A percentile compares a stretch with the other conserved stretches of the same genome.
Conservation (phyloP, 305 asterid genomes). For the Euphrasia arctica region DNA sequence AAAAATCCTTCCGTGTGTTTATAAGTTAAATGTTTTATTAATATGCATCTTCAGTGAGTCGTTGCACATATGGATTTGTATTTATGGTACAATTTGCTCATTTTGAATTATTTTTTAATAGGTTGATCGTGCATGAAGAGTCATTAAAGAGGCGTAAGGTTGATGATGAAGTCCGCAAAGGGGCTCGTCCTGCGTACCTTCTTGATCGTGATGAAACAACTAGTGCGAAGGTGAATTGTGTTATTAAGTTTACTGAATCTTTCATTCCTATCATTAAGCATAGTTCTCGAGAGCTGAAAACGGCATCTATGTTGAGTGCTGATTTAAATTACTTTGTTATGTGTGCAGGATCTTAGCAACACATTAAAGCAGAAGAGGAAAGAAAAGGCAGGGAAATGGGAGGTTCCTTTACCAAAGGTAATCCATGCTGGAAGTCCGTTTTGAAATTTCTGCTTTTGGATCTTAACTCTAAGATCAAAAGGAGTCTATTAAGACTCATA, state of each 20-base stretch:
- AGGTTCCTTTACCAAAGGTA: slow-evolving; percentile 98
- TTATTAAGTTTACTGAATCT: slow-evolving; percentile 11
- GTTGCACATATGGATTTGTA: neutral
- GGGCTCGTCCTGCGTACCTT: slow-evolving; percentile 95
- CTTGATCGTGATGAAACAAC: slow-evolving; percentile 96
- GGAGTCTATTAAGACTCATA: neutral
- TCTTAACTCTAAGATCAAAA: slow-evolving; percentile 1
- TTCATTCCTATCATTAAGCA: slow-evolving; percentile 9
- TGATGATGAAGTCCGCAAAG: slow-evolving; percentile 83
- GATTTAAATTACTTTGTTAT: slow-evolving; percentile 12
- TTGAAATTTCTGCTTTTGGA: slow-evolving; percentile 5
- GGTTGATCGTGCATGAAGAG: slow-evolving; percentile 92
- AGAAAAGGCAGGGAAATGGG: slow-evolving; percentile 99
- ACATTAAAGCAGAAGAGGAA: slow-evolving; percentile 95
- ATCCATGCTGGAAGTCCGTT: slow-evolving; percentile 7
- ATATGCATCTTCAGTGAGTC: neutral
- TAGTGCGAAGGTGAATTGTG: slow-evolving; percentile 71
- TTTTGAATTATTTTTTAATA: slow-evolving; percentile 23
- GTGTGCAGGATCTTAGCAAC: slow-evolving; percentile 83
- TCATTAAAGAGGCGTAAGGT: slow-evolving; percentile 77
- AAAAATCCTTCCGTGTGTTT: neutral
- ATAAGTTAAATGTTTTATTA: neutral
- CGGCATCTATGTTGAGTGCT: neutral
- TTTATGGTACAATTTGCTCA: slow-evolving; percentile 11
- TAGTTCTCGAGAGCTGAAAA: slow-evolving; percentile 4